Percentiles rank a stretch among this genome's conserved stretches.
Conservation (phyloP, 164 flowering plant species). For the Aristolochia contorta region DNA sequence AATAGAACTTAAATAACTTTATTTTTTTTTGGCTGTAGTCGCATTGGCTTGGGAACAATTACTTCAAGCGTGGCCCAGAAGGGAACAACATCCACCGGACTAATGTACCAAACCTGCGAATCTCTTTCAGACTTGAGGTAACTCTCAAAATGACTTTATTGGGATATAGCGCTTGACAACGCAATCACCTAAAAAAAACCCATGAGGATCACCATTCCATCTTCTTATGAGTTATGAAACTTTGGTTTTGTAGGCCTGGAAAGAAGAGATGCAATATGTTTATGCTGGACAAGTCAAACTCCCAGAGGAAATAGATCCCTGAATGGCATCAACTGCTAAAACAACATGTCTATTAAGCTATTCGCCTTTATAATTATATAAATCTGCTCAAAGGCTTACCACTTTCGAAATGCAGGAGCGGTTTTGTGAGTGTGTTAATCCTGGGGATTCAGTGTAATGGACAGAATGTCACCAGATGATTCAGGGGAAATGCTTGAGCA, state of each 20-base stretch:
- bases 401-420: too few species aligned
- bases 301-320: slow-evolving; percentile 40
- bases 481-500: too few species aligned
- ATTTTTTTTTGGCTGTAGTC: slow-evolving; percentile 24
- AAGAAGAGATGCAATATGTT: slow-evolving; percentile 84
- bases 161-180: not conserved
- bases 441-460: too few species aligned
- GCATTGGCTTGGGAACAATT: slow-evolving; percentile 87
- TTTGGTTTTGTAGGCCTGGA: slow-evolving; percentile 54
- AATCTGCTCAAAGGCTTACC: too few species aligned
- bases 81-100: slow-evolving; percentile 94
- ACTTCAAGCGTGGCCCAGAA: slow-evolving; percentile 84
- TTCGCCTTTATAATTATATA: too few species aligned
- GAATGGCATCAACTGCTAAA: not conserved
- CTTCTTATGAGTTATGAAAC: not conserved
- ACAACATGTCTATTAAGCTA: too few species aligned
- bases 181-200: too few species aligned
- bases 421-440: too few species aligned
- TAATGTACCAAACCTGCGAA: slow-evolving; percentile 90
- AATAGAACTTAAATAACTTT: too few species aligned
- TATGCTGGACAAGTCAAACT: slow-evolving; percentile 52
- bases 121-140: slow-evolving; percentile 87
- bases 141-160: slow-evolving; percentile 1
- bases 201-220: too few species aligned
- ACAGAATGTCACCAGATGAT: too few species aligned